Evolutionary conservation across 2,329 filamentous ascomycete species (phyloP).

Genomic region (Fusarium sulawesiense): DNA sequence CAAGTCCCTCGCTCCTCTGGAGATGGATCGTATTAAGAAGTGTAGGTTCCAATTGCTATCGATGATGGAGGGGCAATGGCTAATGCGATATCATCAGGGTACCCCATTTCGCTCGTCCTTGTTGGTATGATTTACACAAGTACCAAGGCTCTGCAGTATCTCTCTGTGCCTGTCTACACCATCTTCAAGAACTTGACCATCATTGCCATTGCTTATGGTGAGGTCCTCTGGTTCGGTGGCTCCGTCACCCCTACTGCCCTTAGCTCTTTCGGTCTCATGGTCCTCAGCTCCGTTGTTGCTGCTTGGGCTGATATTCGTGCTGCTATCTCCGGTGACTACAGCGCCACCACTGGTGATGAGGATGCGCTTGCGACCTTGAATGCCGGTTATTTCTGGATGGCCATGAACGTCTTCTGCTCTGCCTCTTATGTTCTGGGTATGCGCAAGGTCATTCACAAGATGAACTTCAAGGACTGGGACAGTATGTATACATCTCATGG

Average conservation of each 20-base stretch:
- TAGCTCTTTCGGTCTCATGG: slow-evolving; percentile 96
- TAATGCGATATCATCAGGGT: slow-evolving; percentile 70
- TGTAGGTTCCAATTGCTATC: slow-evolving; percentile 67
- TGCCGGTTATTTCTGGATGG: slow-evolving; percentile 97
- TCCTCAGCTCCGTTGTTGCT: slow-evolving; percentile 91
- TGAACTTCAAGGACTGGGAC: slow-evolving; percentile 99
- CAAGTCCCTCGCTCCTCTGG: slow-evolving; percentile 83
- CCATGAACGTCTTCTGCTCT: slow-evolving; percentile 94
- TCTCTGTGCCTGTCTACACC: slow-evolving; percentile 98
- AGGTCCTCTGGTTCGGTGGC: slow-evolving; percentile 98
- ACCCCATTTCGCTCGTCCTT: slow-evolving; percentile 92
- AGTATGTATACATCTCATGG: slow-evolving; percentile 70
- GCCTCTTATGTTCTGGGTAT: slow-evolving; percentile 90
- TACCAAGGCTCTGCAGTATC: slow-evolving; percentile 93
- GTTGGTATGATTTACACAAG: slow-evolving; percentile 99
- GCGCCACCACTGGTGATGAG: slow-evolving; percentile 54
- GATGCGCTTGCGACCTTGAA: slow-evolving; percentile 90
- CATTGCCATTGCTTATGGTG: slow-evolving; percentile 97
- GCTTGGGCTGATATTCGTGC: slow-evolving; percentile 98
- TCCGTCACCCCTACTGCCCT: slow-evolving; percentile 88
- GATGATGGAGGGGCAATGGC: not conserved
- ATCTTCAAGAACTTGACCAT: slow-evolving; percentile 99
- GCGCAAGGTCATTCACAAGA: slow-evolving; percentile 99
- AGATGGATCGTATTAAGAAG: slow-evolving; percentile 88
- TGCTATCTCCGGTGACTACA: slow-evolving; percentile 71